phyloP scores from a whole-genome alignment of 1,139 yeast genomes.

The Kodamaea sp. region DNA sequence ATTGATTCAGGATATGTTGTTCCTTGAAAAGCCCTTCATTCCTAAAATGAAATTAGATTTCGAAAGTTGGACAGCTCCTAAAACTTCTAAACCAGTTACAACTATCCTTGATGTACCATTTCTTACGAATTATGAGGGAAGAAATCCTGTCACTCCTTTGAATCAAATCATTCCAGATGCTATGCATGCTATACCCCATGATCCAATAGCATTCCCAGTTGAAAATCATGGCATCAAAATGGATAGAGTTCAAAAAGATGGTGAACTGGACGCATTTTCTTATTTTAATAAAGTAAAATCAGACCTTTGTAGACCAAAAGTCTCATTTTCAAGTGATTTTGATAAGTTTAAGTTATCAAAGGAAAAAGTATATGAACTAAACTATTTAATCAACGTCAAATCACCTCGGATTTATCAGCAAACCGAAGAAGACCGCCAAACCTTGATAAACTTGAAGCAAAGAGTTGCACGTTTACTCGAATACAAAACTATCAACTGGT shows the following conservation, averaged over 20 bases:
- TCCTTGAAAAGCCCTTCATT: slow-evolving; percentile 11
- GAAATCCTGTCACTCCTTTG: slow-evolving; percentile 23
- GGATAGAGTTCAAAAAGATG: too few species aligned
- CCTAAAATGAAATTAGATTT: slow-evolving; percentile 5
- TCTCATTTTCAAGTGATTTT: slow-evolving; percentile 16
- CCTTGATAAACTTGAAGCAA: neutral
- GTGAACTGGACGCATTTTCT: too few species aligned
- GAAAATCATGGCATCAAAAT: slow-evolving; percentile 12
- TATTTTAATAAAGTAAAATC: slow-evolving; percentile 2
- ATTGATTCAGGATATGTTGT: slow-evolving; percentile 7
- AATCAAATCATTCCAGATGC: slow-evolving; percentile 27
- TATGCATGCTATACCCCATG: slow-evolving; percentile 9
- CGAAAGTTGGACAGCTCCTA: slow-evolving; percentile 6
- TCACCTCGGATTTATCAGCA: slow-evolving; percentile 22
- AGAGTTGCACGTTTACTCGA: slow-evolving; percentile 6
- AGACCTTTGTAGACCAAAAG: slow-evolving; percentile 19
- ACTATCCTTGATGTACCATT: neutral
- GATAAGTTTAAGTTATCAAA: slow-evolving; percentile 12
- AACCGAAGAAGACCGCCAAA: slow-evolving; percentile 1
- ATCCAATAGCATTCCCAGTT: slow-evolving; percentile 1
- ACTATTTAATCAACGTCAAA: slow-evolving; percentile 23
- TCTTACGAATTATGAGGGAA: slow-evolving; percentile 1
- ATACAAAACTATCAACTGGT: slow-evolving; percentile 9
- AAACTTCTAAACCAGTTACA: slow-evolving; percentile 3
- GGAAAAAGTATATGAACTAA: slow-evolving; percentile 15